Evolutionary conservation across 257 asterid genomes (phyloP).

Genomic region (Gentiana straminea): DNA sequence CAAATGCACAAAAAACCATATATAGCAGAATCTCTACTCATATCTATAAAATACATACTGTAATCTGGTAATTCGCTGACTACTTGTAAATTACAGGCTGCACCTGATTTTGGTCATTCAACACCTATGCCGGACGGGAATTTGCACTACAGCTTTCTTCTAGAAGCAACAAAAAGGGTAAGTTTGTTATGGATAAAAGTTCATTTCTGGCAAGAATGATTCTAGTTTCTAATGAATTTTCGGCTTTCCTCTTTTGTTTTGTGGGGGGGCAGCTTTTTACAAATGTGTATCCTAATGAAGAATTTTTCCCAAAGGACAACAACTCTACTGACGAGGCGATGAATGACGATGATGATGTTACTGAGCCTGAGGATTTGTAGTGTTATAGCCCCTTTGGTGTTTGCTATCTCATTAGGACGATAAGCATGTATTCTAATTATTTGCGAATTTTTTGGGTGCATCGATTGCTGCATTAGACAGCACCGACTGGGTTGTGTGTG

Average conservation of each 20-base stretch:
- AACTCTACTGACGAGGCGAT: constrained; percentile 16
- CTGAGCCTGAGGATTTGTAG: constrained; percentile 24
- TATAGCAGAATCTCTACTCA: too few species aligned
- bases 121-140: constrained; percentile 63
- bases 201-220: not conserved
- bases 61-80: not conserved
- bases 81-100: constrained; percentile 29
- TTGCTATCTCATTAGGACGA: too few species aligned
- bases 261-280: constrained; percentile 33
- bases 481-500: too few species aligned
- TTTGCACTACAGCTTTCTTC: constrained; percentile 46
- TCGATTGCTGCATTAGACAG: too few species aligned
- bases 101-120: constrained; percentile 29
- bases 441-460: too few species aligned
- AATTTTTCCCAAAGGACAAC: constrained; percentile 42
- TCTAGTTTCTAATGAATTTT: too few species aligned
- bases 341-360: constrained; percentile 36
- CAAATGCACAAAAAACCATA: too few species aligned
- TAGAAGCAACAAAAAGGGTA: constrained; percentile 58
- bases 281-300: constrained; percentile 49
- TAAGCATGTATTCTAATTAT: too few species aligned
- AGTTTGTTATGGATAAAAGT: not conserved
- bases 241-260: too few species aligned
- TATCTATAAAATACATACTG: too few species aligned
- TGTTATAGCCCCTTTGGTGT: too few species aligned